Percentiles rank a stretch among this genome's conserved stretches.
Evolutionary conservation across 257 asterid species (phyloP).

Genomic region (Cinchona pubescens): DNA sequence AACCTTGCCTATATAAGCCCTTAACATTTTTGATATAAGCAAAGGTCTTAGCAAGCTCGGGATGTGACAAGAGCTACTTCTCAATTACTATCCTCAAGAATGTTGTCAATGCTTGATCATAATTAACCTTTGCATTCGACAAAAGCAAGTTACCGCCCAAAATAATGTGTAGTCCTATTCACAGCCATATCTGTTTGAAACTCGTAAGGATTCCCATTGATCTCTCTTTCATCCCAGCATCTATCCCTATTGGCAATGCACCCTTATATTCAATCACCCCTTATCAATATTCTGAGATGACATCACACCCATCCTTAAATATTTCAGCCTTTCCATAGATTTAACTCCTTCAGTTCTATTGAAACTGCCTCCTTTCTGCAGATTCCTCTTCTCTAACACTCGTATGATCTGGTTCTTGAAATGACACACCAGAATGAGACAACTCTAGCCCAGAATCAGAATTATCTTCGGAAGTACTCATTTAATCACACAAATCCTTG

Average conservation of each 20-base stretch:
- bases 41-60: slow-evolving; percentile 68
- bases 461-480: too few species aligned
- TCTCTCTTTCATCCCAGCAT: slow-evolving; percentile 89
- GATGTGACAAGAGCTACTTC: slow-evolving; percentile 75
- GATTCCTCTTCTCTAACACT: too few species aligned
- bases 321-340: too few species aligned
- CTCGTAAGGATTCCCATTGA: slow-evolving; percentile 71
- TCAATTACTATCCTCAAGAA: slow-evolving; percentile 83
- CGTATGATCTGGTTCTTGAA: too few species aligned
- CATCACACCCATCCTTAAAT: too few species aligned
- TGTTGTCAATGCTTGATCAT: slow-evolving; percentile 71
- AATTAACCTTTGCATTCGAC: slow-evolving; percentile 56
- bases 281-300: slow-evolving; percentile 84
- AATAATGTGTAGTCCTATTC: slow-evolving; percentile 74
- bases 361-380: too few species aligned
- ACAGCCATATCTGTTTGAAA: slow-evolving; percentile 80
- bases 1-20: slow-evolving; percentile 94
- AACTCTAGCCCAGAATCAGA: too few species aligned
- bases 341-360: too few species aligned
- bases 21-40: slow-evolving; percentile 93
- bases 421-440: too few species aligned
- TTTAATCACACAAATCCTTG: too few species aligned
- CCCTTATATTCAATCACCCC: slow-evolving; percentile 79
- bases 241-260: slow-evolving; percentile 84
- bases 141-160: slow-evolving; percentile 86